Evolutionary conservation across 805 yeast genomes (phyloP).

Genomic region (Komagataella phaffii): DNA sequence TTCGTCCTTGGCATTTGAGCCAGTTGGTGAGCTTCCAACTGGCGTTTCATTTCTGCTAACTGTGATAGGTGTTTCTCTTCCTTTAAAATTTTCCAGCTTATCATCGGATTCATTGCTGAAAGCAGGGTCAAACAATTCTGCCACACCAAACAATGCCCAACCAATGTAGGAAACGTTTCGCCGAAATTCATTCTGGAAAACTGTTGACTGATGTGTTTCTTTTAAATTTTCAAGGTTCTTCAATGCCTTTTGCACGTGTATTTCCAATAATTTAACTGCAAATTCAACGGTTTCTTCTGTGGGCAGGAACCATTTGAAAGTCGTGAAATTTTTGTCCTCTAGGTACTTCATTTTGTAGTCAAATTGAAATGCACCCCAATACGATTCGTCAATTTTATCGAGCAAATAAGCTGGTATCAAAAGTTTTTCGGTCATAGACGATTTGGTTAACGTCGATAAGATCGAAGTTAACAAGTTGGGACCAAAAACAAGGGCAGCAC

Average conservation of each 20-base stretch:
- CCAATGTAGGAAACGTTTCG: slow-evolving; percentile 44
- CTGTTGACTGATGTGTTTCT: neutral
- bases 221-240: neutral
- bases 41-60: slow-evolving; percentile 2
- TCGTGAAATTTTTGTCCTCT: slow-evolving; percentile 18
- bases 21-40: neutral
- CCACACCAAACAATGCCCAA: slow-evolving; percentile 51
- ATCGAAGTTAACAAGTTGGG: slow-evolving; percentile 51
- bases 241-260: neutral
- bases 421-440: slow-evolving; percentile 43
- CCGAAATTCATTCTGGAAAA: slow-evolving; percentile 18
- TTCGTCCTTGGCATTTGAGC: neutral
- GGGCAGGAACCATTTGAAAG: slow-evolving; percentile 73
- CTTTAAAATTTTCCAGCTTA: slow-evolving; percentile 13
- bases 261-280: slow-evolving; percentile 2
- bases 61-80: slow-evolving; percentile 5
- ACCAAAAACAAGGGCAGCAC: slow-evolving; percentile 39
- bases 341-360: slow-evolving; percentile 22
- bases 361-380: slow-evolving; percentile 72
- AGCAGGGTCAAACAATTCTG: slow-evolving; percentile 56
- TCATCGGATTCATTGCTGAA: slow-evolving; percentile 16
- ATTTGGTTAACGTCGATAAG: slow-evolving; percentile 47
- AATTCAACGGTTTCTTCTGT: slow-evolving; percentile 30
- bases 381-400: slow-evolving; percentile 24
- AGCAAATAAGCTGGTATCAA: slow-evolving; percentile 34